Evolutionary conservation across 106 monocot species (phyloP), one percentile per base, ranked within the genome.

Genomic region (Triglochin maritima): DNA sequence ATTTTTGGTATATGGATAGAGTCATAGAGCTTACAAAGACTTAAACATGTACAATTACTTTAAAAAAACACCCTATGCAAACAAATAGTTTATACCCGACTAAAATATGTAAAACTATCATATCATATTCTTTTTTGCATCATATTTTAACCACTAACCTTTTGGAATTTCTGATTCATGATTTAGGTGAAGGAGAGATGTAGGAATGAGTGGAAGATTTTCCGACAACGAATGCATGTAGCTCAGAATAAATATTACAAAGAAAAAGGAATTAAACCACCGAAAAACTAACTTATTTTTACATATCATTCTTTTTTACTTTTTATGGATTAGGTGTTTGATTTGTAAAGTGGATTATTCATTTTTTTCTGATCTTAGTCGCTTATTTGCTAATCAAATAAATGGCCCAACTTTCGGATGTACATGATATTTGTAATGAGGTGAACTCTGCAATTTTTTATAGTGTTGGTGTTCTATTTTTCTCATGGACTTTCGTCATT

Each of bases 201-300:
- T 13, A 12, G 4, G 6, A 45, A 13, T 14, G 64, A 64, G 46
- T 64, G 64, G 64, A 15, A 47, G 13, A 47, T 47, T 10, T 64
- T 64, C 64, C 29, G n/a, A 64, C 9, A 45, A 13, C 48, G 64
- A 44, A 64, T 64, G 64, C 47, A 11, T 12, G 43, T 4, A 13
- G 64, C 64, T 12, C 13, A 46, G 14, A 46, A 46, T 64, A 64
- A 64, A 64, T 64, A 64, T 49, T 64, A 46, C 64, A 64, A 64
- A 47, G 64, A 64, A 46, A 64, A 64, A 43, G 9, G 46, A n/a
- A 64, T 64, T 11, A 64, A 11, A n/a, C 46, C 9, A 46, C 46
- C 64, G 15, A 64, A 64, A 6, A 29, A n/a, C n/a, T 7, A 6
- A 59, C 59, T 3, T 59, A 59, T 9, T 8, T 6, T 52, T 52